Percentiles rank a stretch among this genome's conserved stretches.
Evolutionary conservation across 2,329 filamentous ascomycete genomes (phyloP).

Genomic region (Aureobasidium pullulans): DNA sequence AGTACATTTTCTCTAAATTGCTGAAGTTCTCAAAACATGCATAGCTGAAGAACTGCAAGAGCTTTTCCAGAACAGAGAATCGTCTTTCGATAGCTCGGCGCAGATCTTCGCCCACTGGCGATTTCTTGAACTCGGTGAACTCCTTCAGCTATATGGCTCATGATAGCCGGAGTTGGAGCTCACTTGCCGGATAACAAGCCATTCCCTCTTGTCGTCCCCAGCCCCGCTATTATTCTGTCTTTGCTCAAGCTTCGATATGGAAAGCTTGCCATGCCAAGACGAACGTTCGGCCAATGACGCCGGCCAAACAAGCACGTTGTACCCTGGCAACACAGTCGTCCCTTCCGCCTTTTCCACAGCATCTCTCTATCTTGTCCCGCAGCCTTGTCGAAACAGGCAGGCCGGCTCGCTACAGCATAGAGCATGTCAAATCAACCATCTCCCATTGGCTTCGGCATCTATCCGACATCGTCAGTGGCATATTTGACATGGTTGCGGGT

Average conservation of each 20-base stretch:
- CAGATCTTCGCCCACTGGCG: too few species aligned
- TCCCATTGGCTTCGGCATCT: background rate
- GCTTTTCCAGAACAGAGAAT: too few species aligned
- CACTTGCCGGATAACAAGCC: too few species aligned
- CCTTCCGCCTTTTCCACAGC: background rate
- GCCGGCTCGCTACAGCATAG: background rate
- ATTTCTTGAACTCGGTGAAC: too few species aligned
- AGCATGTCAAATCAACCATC: slow-evolving; percentile 5
- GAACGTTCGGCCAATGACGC: background rate
- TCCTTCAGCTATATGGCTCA: too few species aligned
- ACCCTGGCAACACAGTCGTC: background rate
- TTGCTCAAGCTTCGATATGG: background rate
- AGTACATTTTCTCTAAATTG: too few species aligned
- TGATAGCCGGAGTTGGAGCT: too few species aligned
- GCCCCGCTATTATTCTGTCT: background rate
- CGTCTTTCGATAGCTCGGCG: too few species aligned
- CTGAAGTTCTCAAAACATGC: too few species aligned
- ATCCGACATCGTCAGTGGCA: slow-evolving; percentile 1
- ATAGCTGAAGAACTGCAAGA: too few species aligned
- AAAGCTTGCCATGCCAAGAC: slow-evolving; percentile 1
- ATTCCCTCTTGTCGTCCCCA: too few species aligned
- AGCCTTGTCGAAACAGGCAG: slow-evolving; percentile 4
- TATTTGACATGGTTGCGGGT: background rate
- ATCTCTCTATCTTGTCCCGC: background rate
- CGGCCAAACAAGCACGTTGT: background rate